Evolutionary conservation across 805 yeast genomes (phyloP), one percentile per base, ranked within the genome.

Genomic region (Pichia scutulata): DNA sequence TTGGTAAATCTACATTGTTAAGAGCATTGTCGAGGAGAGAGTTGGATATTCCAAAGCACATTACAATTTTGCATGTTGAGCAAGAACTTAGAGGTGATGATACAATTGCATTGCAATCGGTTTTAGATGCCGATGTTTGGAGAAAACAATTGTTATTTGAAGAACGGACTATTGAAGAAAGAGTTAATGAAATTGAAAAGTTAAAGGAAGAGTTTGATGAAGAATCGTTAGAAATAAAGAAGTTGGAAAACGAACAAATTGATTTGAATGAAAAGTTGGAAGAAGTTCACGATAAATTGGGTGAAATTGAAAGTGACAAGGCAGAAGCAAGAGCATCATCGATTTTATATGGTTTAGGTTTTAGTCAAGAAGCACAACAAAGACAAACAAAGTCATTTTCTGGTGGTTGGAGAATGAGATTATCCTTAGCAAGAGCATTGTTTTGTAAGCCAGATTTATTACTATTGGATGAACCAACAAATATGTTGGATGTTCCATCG

Each of bases 351-450:
- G 99, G 99, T 65, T 75, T 93, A 55, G 99, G 99, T 50, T 93
- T 93, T 74, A 82, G 96, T 44, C 79, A 80, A 55, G 95, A 86
- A 60, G 78, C 97, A 7, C 99, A 93, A 67, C 70, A 74, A 44
- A 75, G 75, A 55, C 83, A 96, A 30, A 89, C 98, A 7, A 92
- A 89, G 57, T 78, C 89, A 25, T 93, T 93, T 67, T 89, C 97
- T 48, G 99, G 99, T 80, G 99, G 99, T 82, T 93, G 99, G 99
- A 85, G 99, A 78, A 93, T 93, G 99, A 86, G 99, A 75, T 77
- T 93, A 57, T 87, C 97, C n/a, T 77, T 93, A 53, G 99, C 99
- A 4, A 82, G 99, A 71, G 99, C 99, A 0, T 77, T 93, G 65
- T 93, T 93, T 77, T 92, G 97, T 77, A 84, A 89, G 65, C 99